Percentiles rank a stretch among this genome's conserved stretches.
Conservation (phyloP, 2,329 filamentous ascomycete genomes). For the Microthyrium microscopicum region DNA sequence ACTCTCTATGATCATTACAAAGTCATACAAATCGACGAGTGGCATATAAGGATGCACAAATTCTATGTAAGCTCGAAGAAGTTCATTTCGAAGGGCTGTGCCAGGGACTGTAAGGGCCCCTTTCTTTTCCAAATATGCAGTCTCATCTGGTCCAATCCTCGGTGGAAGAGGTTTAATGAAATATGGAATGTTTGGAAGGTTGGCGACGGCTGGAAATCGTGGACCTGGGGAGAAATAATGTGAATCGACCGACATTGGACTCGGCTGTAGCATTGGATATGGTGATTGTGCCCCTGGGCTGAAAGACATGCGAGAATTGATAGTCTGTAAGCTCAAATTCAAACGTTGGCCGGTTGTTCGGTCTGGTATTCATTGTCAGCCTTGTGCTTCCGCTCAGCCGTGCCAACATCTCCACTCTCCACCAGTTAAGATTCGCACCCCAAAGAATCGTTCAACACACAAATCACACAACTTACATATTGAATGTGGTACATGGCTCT, state of each 20-base stretch:
- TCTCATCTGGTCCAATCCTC: constrained; percentile 64
- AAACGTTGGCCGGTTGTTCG: constrained; percentile 26
- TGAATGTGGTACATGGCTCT: constrained; percentile 46
- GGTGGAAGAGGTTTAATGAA: constrained; percentile 69
- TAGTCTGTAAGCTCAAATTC: constrained; percentile 23
- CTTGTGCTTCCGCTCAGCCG: neutral
- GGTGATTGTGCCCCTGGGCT: constrained; percentile 17
- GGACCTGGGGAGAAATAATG: neutral
- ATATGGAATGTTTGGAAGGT: constrained; percentile 33
- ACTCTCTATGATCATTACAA: constrained; percentile 42
- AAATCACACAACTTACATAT: constrained; percentile 34
- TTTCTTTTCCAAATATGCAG: constrained; percentile 68
- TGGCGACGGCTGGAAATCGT: constrained; percentile 1
- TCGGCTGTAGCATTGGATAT: constrained; percentile 20
- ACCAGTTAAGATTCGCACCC: neutral
- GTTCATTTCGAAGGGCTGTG: constrained; percentile 54
- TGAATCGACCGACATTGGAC: constrained; percentile 15
- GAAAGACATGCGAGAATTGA: constrained; percentile 29
- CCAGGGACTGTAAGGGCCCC: constrained; percentile 67
- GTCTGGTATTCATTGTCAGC: constrained; percentile 19
- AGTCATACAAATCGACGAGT: constrained; percentile 51
- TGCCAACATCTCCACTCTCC: too few species aligned
- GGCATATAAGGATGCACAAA: constrained; percentile 94
- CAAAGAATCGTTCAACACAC: neutral
- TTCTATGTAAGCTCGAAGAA: constrained; percentile 69